Evolutionary conservation across 1,284 basidiomycete genomes (phyloP).

Genomic region (Ceratobasidium sp.): DNA sequence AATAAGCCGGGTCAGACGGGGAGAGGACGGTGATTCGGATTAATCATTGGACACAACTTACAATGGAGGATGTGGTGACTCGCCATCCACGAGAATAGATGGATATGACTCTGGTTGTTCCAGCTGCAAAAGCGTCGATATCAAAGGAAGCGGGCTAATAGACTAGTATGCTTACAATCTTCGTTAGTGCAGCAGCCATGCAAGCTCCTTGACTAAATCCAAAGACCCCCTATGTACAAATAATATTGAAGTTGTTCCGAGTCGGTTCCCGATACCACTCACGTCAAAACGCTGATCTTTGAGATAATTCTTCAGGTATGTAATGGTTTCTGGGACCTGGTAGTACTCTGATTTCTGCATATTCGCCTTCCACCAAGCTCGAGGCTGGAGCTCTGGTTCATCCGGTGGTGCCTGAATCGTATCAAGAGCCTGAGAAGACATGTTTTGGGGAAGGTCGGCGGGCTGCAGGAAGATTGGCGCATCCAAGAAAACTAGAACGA

Average conservation of each 20-base stretch:
- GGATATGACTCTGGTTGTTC: constrained; percentile 64
- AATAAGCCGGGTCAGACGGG: constrained; percentile 30
- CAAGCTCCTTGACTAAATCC: constrained; percentile 87
- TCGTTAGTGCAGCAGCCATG: constrained; percentile 75
- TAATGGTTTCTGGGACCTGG: constrained; percentile 66
- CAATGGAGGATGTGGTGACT: constrained; percentile 72
- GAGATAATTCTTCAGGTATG: constrained; percentile 53
- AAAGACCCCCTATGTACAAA: constrained; percentile 68
- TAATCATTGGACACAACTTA: constrained; percentile 52
- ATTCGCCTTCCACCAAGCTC: constrained; percentile 79
- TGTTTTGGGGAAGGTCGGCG: constrained; percentile 66
- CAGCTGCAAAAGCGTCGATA: constrained; percentile 49
- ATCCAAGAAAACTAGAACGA: constrained; percentile 74
- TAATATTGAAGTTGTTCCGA: neutral
- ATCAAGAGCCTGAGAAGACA: constrained; percentile 59
- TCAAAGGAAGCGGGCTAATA: constrained; percentile 4
- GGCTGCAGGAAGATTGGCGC: constrained; percentile 76
- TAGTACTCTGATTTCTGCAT: constrained; percentile 58
- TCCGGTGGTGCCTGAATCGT: constrained; percentile 61
- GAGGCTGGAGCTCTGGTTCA: constrained; percentile 69
- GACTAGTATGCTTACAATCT: constrained; percentile 60
- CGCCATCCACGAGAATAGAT: constrained; percentile 68
- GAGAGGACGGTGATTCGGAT: constrained; percentile 33
- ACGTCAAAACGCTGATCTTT: constrained; percentile 53
- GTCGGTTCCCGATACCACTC: constrained; percentile 37